Evolutionary conservation across 306 rosid genomes (phyloP).

Genomic region (Lupinus albus): DNA sequence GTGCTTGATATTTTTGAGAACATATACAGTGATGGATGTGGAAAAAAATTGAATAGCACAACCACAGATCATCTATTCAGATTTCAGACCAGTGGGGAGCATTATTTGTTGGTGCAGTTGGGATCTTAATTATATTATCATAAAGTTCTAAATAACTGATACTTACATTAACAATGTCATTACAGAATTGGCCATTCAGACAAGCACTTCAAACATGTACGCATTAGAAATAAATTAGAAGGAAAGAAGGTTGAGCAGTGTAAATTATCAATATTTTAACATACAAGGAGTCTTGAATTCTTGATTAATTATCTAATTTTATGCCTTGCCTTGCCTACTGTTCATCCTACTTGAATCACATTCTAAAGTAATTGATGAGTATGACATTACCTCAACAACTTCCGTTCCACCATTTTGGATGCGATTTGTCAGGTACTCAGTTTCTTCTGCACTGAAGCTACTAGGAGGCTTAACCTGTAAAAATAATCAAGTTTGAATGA

Average conservation of each 20-base stretch:
- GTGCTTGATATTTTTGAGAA: constrained; percentile 11
- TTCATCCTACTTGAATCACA: constrained; percentile 31
- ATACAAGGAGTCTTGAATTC: constrained; percentile 14
- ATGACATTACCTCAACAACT: constrained; percentile 82
- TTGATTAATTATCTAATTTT: not conserved
- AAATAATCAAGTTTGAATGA: constrained; percentile 25
- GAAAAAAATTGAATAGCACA: not conserved
- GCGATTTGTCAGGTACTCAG: constrained; percentile 78
- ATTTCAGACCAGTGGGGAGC: not conserved
- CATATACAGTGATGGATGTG: not conserved
- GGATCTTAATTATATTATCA: not conserved
- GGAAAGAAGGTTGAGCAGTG: not conserved
- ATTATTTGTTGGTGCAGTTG: not conserved
- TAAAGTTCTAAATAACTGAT: not conserved
- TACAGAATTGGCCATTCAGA: constrained; percentile 2
- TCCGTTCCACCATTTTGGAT: constrained; percentile 98
- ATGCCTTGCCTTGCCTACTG: not conserved
- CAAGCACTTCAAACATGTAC: not conserved
- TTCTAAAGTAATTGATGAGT: not conserved
- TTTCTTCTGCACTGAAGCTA: constrained; percentile 73
- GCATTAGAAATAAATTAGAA: not conserved
- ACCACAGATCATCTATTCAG: not conserved
- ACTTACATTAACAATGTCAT: not conserved
- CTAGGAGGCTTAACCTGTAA: constrained; percentile 91
- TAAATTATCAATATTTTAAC: constrained; percentile 1